Evolutionary conservation across 2,329 filamentous ascomycete genomes (phyloP).

Genomic region (Podosphaera fusca): DNA sequence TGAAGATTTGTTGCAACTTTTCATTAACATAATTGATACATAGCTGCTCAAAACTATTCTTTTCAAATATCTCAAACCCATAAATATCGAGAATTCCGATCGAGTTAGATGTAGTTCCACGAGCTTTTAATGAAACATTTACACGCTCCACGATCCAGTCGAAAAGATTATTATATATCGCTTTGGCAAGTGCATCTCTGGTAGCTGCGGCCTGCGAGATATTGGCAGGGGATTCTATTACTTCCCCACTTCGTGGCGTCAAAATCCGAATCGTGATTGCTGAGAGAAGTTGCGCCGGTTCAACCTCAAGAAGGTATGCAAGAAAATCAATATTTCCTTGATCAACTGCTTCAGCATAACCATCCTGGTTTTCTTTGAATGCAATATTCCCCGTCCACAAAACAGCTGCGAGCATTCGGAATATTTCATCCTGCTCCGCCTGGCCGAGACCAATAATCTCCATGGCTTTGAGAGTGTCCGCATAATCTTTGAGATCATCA

Average conservation of each 20-base stretch:
- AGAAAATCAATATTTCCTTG: conserved; percentile 85
- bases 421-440: conserved; percentile 82
- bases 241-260: conserved; percentile 39
- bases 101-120: conserved; percentile 52
- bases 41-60: conserved; percentile 95
- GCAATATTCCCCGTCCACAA: conserved; percentile 89
- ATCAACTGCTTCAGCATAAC: conserved; percentile 70
- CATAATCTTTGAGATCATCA: conserved; percentile 71
- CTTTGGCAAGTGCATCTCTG: conserved; percentile 76
- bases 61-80: conserved; percentile 97
- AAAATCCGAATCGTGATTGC: conserved; percentile 78
- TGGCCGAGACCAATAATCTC: conserved; percentile 74
- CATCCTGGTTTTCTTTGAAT: conserved; percentile 71
- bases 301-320: conserved; percentile 79
- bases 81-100: conserved; percentile 98
- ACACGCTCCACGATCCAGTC: conserved; percentile 94
- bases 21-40: conserved; percentile 99
- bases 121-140: conserved; percentile 67
- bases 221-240: conserved; percentile 61
- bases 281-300: conserved; percentile 56
- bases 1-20: conserved; percentile 97
- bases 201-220: conserved; percentile 67
- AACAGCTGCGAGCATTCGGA: conserved; percentile 78
- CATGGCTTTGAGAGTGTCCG: conserved; percentile 87
- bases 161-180: conserved; percentile 93